These are phyloP conservation scores for Aspergillus novofumigatus DNA, from an alignment of 2,329 filamentous ascomycete genomes.

Conservation along the genomic window DNA sequence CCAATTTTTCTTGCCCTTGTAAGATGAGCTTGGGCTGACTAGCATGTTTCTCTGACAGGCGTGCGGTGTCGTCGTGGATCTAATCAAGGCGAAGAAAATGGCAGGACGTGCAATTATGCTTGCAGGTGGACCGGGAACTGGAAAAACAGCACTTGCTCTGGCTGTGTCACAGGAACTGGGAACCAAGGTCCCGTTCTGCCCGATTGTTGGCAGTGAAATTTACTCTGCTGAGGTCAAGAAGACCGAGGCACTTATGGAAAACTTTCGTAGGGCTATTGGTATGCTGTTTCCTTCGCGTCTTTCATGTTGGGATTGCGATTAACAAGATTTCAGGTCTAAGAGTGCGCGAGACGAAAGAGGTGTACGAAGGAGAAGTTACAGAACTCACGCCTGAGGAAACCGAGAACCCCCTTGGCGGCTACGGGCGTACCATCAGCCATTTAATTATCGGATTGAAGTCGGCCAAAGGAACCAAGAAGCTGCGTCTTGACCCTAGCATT, in stretches of 20 bases:
- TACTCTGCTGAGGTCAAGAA: conserved; percentile 99
- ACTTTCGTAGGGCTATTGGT: conserved; percentile 95
- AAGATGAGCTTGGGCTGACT: conserved; percentile 7
- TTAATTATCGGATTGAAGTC: conserved; percentile 92
- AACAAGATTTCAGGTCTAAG: conserved; percentile 58
- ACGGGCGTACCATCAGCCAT: conserved; percentile 96
- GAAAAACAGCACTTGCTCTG: conserved; percentile 93
- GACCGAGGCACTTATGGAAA: conserved; percentile 98
- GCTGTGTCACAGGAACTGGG: conserved; percentile 96
- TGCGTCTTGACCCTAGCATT: conserved; percentile 93
- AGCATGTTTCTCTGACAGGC: conserved; percentile 53
- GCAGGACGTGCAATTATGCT: conserved; percentile 88
- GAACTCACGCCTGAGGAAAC: conserved; percentile 97
- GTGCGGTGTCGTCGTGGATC: conserved; percentile 90
- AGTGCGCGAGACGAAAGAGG: conserved; percentile 97
- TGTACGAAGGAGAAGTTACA: conserved; percentile 97
- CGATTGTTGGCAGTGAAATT: conserved; percentile 95
- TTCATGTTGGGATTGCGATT: conserved; percentile 2
- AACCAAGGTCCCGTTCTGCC: conserved; percentile 97
- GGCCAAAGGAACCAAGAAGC: conserved; percentile 94
- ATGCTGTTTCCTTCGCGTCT: conserved; percentile 13
- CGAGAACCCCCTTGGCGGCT: conserved; percentile 93
- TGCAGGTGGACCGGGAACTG: conserved; percentile 90
- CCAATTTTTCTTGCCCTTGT: not conserved
- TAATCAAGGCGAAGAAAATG: conserved; percentile 97